phyloP scores from a whole-genome alignment of 2,329 filamentous ascomycete genomes.

The Paraphoma chrysanthemicola region DNA sequence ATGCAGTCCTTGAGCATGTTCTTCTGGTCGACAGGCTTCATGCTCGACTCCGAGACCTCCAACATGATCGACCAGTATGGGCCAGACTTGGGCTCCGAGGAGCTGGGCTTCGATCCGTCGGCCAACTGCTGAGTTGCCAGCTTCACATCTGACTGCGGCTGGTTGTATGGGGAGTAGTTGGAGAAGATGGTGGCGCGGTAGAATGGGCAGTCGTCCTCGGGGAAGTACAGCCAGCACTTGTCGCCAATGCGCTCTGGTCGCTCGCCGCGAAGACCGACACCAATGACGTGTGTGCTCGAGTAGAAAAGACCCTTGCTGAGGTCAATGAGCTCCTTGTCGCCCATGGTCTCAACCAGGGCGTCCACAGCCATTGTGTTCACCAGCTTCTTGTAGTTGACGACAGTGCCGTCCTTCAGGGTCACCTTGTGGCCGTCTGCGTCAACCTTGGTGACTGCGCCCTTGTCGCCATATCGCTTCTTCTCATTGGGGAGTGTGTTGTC shows the following conservation, averaged over 20 bases:
- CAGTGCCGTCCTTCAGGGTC: slow-evolving; percentile 82
- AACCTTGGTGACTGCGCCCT: slow-evolving; percentile 84
- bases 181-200: slow-evolving; percentile 99
- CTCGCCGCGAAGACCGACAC: slow-evolving; percentile 89
- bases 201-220: slow-evolving; percentile 97
- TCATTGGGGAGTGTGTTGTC: slow-evolving; percentile 90
- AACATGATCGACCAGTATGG: slow-evolving; percentile 99
- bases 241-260: slow-evolving; percentile 96
- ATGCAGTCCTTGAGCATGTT: slow-evolving; percentile 91
- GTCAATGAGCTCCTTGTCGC: slow-evolving; percentile 80
- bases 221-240: slow-evolving; percentile 99
- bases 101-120: slow-evolving; percentile 80
- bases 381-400: slow-evolving; percentile 88
- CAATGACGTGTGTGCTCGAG: slow-evolving; percentile 96
- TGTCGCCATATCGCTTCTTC: slow-evolving; percentile 88
- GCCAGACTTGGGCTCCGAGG: slow-evolving; percentile 77
- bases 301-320: slow-evolving; percentile 94
- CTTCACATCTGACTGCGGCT: slow-evolving; percentile 82
- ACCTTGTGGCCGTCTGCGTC: slow-evolving; percentile 86
- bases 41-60: slow-evolving; percentile 91
- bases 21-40: slow-evolving; percentile 91
- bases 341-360: slow-evolving; percentile 84
- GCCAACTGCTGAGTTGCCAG: slow-evolving; percentile 86
- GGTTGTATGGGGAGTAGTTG: slow-evolving; percentile 99
- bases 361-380: slow-evolving; percentile 97